phyloP scores from a whole-genome alignment of 371 early-diverging fungal species.

The Syncephalastrum racemosum region DNA sequence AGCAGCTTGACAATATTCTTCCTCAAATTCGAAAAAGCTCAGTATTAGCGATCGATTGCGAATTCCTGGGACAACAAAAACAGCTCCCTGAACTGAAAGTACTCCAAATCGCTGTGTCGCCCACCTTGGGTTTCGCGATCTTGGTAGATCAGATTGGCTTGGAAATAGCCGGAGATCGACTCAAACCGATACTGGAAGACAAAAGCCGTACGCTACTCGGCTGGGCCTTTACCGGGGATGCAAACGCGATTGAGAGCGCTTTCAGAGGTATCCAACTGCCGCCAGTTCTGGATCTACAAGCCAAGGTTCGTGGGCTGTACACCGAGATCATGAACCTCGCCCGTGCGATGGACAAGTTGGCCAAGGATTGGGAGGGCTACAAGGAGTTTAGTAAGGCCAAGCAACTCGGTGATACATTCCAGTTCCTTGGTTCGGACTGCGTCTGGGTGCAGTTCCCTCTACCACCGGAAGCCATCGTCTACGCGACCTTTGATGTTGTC shows the following conservation, averaged over 20 bases:
- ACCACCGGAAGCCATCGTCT: slow-evolving; percentile 39
- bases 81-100: slow-evolving; percentile 35
- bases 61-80: slow-evolving; percentile 34
- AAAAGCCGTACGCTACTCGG: slow-evolving; percentile 23
- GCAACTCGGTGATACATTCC: slow-evolving; percentile 24
- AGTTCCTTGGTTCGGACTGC: slow-evolving; percentile 30
- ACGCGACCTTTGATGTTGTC: slow-evolving; percentile 47
- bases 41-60: slow-evolving; percentile 41
- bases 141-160: slow-evolving; percentile 39
- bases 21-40: slow-evolving; percentile 10
- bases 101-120: slow-evolving; percentile 40
- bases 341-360: slow-evolving; percentile 29
- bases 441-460: slow-evolving; percentile 39
- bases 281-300: slow-evolving; percentile 40
- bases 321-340: slow-evolving; percentile 27
- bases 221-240: slow-evolving; percentile 43
- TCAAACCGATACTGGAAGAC: slow-evolving; percentile 20
- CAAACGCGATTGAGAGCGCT: slow-evolving; percentile 34
- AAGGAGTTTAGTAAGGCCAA: slow-evolving; percentile 36
- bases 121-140: slow-evolving; percentile 39
- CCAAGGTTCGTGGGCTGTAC: slow-evolving; percentile 25
- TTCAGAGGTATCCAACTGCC: slow-evolving; percentile 22
- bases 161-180: slow-evolving; percentile 18
- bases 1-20: slow-evolving; percentile 22
- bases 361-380: slow-evolving; percentile 29